Percentiles rank a stretch among this genome's conserved stretches.
Conservation (phyloP, 169 alveolate genomes). For the Perkinsus chesapeaki region DNA sequence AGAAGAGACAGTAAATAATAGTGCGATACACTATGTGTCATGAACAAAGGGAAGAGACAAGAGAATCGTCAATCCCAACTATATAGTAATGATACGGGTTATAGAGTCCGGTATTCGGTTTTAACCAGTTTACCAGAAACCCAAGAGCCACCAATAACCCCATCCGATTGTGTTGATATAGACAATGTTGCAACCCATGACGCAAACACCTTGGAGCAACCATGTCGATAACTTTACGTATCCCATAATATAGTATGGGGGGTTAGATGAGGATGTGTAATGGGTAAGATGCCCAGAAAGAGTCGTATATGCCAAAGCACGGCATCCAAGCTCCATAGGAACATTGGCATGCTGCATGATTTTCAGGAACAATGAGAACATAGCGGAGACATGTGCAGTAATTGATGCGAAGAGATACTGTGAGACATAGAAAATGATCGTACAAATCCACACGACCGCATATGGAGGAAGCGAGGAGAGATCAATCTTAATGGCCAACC, state of each 20-base stretch:
- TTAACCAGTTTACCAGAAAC: not conserved
- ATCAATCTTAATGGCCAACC: not conserved
- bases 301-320: not conserved
- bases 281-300: not conserved
- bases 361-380: not conserved
- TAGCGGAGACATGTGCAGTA: not conserved
- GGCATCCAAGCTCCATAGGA: slow-evolving; percentile 3
- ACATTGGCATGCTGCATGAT: not conserved
- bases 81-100: not conserved
- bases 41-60: not conserved
- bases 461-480: not conserved
- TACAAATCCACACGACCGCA: not conserved
- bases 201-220: not conserved
- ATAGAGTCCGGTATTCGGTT: not conserved
- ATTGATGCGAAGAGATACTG: slow-evolving; percentile 9
- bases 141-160: not conserved
- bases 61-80: not conserved
- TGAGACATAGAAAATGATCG: not conserved
- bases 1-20: too few species aligned
- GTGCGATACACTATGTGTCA: not conserved
- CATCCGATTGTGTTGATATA: not conserved
- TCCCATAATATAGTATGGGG: not conserved
- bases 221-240: not conserved
- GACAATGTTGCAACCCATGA: not conserved
- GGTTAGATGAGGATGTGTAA: not conserved